Evolutionary conservation across 441 rosid genomes (phyloP), one percentile per base, ranked within the genome.

Genomic region (Adansonia grandidieri): DNA sequence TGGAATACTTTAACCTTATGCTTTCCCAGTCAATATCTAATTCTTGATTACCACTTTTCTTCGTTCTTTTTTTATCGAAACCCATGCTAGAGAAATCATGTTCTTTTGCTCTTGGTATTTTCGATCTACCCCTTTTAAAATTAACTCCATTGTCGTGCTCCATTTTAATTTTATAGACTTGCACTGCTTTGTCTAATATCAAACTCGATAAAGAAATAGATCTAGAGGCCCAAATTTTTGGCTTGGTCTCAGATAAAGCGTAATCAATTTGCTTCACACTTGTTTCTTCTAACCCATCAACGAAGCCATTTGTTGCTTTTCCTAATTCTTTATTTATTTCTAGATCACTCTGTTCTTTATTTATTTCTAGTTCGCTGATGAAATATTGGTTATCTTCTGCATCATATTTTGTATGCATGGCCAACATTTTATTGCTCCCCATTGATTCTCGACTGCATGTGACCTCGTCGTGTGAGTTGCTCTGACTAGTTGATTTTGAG

Each of bases 1-100:
- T 87, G 28, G 81, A 79, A 80, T 82, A 84, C 10, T n/a, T 45
- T 76, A 13, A 85, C 53, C 92, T 83, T 51, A 88, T 14, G 47
- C 19, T 40, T 53, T 87, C 86, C 96, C 95, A 92, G 37, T 90
- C 86, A 70, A 81, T 79, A 15, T 77, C 80, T 61, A 72, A 81
- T 81, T 78, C 83, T 45, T 83, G 69, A n/a, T 68, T 73, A 37
- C 1, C 37, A 60, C 63, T 69, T 44, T 78, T 77, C 53, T 42
- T 77, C 71, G 69, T 71, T 61, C 24, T 78, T 44, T 71, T 61
- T 76, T 48, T 70, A 20, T 56, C 73, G 20, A 60, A 53, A 51
- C 56, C 75, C 62, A 28, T 28, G 9, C 19, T n/a, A 11, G 47
- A 60, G 63, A 17, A 63, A 11, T 53, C 79, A 15, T 13, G 71